These are phyloP conservation scores for Talaromyces marneffei DNA, from an alignment of 2,329 filamentous ascomycete species.

Conservation along the genomic window DNA sequence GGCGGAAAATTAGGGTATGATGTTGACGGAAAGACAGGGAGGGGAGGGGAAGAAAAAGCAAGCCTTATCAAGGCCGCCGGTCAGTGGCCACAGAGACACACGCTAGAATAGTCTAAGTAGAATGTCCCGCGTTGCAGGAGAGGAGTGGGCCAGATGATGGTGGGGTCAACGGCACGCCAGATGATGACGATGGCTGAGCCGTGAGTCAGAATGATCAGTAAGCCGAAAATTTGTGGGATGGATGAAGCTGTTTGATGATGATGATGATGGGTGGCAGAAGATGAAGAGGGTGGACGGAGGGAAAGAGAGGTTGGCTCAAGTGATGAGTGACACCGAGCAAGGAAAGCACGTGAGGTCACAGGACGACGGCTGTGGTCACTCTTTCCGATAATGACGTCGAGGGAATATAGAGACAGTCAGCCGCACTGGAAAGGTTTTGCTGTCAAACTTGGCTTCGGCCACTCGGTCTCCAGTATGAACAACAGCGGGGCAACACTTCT, in stretches of 20 bases:
- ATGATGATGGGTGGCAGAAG: background rate
- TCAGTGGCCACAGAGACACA: background rate
- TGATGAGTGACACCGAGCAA: background rate
- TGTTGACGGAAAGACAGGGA: background rate
- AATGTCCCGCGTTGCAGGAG: constrained; percentile 1
- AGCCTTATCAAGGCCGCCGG: too few species aligned
- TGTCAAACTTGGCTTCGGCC: background rate
- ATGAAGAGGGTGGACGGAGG: background rate
- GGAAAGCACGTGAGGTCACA: constrained; percentile 12
- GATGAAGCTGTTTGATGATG: background rate
- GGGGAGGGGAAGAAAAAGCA: background rate
- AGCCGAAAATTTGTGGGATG: background rate
- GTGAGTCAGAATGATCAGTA: background rate
- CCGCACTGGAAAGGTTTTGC: background rate
- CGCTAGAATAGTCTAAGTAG: background rate
- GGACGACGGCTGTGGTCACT: background rate
- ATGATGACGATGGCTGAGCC: background rate
- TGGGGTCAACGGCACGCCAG: background rate
- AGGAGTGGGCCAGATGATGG: constrained; percentile 5
- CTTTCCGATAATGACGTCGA: constrained; percentile 5
- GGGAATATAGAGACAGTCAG: background rate
- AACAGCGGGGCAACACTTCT: background rate
- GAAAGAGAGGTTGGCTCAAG: background rate
- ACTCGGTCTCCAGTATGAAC: background rate
- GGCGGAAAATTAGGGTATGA: background rate